Evolutionary conservation across 2,329 filamentous ascomycete species (phyloP).

Genomic region (Didymella segeticola): DNA sequence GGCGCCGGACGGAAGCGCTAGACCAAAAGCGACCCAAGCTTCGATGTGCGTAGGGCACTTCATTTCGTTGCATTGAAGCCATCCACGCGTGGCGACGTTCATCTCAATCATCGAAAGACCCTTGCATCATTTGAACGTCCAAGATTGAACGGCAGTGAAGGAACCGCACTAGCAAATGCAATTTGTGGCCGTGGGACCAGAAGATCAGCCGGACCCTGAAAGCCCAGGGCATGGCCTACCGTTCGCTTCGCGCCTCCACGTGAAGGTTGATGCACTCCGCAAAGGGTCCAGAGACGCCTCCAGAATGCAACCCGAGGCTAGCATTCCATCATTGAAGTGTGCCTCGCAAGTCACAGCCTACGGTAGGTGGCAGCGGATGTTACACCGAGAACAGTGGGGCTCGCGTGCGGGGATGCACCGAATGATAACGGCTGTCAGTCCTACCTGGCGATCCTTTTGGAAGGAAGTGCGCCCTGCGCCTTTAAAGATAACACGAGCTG

Average conservation of each 20-base stretch:
- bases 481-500: conserved; percentile 8
- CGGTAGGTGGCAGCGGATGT: conserved; percentile 1
- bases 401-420: conserved; percentile 14
- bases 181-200: background rate
- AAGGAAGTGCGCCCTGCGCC: background rate
- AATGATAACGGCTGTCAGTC: conserved; percentile 6
- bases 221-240: background rate
- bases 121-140: background rate
- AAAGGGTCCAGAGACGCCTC: conserved; percentile 5
- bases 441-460: conserved; percentile 7
- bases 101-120: background rate
- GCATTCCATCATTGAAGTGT: background rate
- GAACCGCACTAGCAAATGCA: background rate
- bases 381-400: conserved; percentile 18
- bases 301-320: background rate
- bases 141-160: too few species aligned
- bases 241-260: background rate
- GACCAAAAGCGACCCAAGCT: background rate
- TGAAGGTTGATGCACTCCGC: conserved; percentile 5
- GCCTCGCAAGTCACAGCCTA: conserved; percentile 2
- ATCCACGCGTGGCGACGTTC: background rate
- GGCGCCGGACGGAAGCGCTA: too few species aligned
- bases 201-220: conserved; percentile 14
- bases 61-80: conserved; percentile 1
- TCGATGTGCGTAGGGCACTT: background rate